These are phyloP conservation scores for Alternaria gaisen DNA, from an alignment of 2,329 filamentous ascomycete genomes.

Conservation along the genomic window DNA sequence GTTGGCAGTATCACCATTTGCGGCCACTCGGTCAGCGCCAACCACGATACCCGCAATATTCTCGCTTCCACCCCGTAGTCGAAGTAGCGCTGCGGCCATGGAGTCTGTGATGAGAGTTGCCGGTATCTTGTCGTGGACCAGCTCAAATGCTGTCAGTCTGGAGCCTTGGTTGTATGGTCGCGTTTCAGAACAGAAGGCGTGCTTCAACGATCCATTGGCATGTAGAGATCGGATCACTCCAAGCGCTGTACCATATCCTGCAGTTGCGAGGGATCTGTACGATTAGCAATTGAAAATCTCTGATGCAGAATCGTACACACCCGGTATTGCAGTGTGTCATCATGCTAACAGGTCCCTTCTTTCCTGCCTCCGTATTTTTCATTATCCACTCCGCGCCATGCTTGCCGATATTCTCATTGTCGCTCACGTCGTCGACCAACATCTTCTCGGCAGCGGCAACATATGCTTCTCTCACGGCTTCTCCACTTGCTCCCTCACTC, in stretches of 20 bases:
- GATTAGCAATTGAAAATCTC: conserved; percentile 27
- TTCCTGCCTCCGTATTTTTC: conserved; percentile 62
- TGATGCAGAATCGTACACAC: conserved; percentile 52
- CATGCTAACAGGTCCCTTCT: conserved; percentile 72
- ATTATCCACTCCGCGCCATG: conserved; percentile 86
- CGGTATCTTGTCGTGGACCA: conserved; percentile 92
- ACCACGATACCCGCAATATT: conserved; percentile 89
- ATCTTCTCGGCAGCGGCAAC: conserved; percentile 85
- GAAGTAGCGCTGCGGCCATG: conserved; percentile 90
- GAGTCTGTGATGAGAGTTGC: conserved; percentile 94
- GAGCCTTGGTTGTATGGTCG: conserved; percentile 98
- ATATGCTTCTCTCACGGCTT: conserved; percentile 72
- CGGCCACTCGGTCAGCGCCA: conserved; percentile 91
- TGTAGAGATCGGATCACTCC: conserved; percentile 90
- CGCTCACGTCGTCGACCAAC: conserved; percentile 83
- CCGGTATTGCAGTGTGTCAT: conserved; percentile 98
- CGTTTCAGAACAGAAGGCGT: conserved; percentile 96
- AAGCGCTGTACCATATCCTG: conserved; percentile 95
- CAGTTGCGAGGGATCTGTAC: conserved; percentile 84
- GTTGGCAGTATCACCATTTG: conserved; percentile 97
- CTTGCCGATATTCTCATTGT: conserved; percentile 85
- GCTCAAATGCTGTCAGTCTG: conserved; percentile 91
- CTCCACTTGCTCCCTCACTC: conserved; percentile 56
- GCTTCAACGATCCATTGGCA: conserved; percentile 70
- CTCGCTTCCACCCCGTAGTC: conserved; percentile 64